Conservation (phyloP, 345 rosid genomes). For the Lumnitzera racemosa region DNA sequence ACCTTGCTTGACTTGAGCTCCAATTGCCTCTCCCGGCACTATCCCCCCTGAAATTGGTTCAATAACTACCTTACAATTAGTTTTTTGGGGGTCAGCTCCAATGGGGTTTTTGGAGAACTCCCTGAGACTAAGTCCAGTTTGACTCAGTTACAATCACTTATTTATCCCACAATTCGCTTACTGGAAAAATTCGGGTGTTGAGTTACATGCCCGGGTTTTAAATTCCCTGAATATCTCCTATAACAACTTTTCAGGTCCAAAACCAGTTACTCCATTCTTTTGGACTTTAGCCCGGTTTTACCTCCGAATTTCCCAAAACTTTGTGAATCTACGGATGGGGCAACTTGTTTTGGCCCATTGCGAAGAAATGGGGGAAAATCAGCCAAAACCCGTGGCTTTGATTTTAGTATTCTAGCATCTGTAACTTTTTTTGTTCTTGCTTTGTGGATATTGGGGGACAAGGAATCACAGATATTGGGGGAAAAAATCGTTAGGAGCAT, state of each 20-base stretch:
- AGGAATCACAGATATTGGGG: conserved; percentile 47
- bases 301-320: conserved; percentile 54
- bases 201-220: conserved; percentile 82
- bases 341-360: conserved; percentile 49
- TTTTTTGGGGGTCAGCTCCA: conserved; percentile 72
- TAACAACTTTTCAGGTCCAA: conserved; percentile 89
- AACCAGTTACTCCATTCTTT: conserved; percentile 83
- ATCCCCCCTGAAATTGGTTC: conserved; percentile 74
- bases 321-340: conserved; percentile 60
- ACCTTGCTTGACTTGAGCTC: conserved; percentile 83
- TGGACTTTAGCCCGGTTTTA: conserved; percentile 63
- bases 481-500: conserved; percentile 41
- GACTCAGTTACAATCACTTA: conserved; percentile 83
- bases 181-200: conserved; percentile 62
- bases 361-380: conserved; percentile 45
- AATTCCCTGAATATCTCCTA: conserved; percentile 77
- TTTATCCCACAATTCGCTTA: conserved; percentile 59
- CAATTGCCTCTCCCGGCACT: conserved; percentile 61
- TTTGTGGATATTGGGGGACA: conserved; percentile 49
- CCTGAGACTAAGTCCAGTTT: conserved; percentile 58
- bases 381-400: conserved; percentile 62
- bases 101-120: conserved; percentile 55
- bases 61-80: conserved; percentile 70
- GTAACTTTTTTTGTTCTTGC: conserved; percentile 51
- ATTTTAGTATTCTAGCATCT: conserved; percentile 51